These are phyloP conservation scores for Podospora sp. DNA, from an alignment of 495 filamentous ascomycete genomes.

Conservation along the genomic window DNA sequence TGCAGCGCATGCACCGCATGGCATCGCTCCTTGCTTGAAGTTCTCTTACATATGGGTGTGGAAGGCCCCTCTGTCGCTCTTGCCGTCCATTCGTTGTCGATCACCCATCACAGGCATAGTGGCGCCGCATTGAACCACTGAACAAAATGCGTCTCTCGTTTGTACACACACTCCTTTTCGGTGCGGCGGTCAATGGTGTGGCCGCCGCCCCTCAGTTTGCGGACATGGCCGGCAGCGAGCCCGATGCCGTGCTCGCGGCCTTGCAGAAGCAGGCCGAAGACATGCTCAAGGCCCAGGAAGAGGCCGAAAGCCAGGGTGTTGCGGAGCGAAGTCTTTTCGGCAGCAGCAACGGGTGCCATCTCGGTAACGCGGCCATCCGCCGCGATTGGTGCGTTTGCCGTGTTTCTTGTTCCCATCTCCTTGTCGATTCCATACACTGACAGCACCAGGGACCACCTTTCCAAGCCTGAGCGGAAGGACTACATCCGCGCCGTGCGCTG, in stretches of 20 bases:
- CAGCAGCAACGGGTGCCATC: not conserved
- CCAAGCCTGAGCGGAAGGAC: constrained; percentile 48
- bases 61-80: too few species aligned
- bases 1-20: not conserved
- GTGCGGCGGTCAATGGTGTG: not conserved
- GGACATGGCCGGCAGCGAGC: not conserved
- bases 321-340: not conserved
- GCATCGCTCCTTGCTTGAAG: not conserved
- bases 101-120: not conserved
- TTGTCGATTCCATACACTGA: too few species aligned
- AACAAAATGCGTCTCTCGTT: not conserved
- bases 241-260: not conserved
- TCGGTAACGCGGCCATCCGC: constrained; percentile 4
- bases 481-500: constrained; percentile 68
- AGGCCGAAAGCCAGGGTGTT: not conserved
- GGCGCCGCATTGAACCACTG: not conserved
- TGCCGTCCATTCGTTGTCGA: too few species aligned
- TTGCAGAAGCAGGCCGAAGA: constrained; percentile 13
- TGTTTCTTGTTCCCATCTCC: not conserved
- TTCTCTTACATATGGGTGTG: not conserved
- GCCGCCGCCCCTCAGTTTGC: not conserved
- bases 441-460: constrained; percentile 52
- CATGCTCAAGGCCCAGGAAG: not conserved
- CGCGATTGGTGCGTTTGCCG: constrained; percentile 11
- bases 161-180: not conserved